Percentiles rank a stretch among this genome's conserved stretches.
phyloP scores from a whole-genome alignment of 1,284 basidiomycete species.

The Cryptococcus sp. region DNA sequence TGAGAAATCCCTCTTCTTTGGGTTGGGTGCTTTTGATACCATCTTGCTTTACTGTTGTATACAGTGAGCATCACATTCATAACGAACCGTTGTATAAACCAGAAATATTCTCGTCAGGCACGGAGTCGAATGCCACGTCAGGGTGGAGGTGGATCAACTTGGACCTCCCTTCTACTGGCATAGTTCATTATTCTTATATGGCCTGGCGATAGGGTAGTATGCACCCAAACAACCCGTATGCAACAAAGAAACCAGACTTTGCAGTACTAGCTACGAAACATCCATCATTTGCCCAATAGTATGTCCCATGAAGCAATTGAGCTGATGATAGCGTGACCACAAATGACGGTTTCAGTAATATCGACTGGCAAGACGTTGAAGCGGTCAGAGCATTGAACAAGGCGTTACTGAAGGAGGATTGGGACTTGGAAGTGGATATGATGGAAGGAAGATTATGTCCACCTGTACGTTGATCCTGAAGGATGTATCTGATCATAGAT shows the following conservation, averaged over 20 bases:
- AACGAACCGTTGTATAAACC: no score
- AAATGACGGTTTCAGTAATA: slow-evolving; percentile 23
- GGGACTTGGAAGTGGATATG: slow-evolving; percentile 59
- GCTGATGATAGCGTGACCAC: neutral
- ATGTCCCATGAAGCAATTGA: slow-evolving; percentile 25
- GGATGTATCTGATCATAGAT: slow-evolving; percentile 24
- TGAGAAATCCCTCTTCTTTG: neutral
- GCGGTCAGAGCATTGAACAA: slow-evolving; percentile 71
- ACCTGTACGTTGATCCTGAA: slow-evolving; percentile 56
- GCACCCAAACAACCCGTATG: slow-evolving; percentile 48
- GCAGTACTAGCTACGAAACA: slow-evolving; percentile 57
- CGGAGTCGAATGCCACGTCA: no score
- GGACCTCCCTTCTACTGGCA: no score
- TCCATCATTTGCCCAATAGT: slow-evolving; percentile 62
- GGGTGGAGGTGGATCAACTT: no score
- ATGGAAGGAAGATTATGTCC: slow-evolving; percentile 75
- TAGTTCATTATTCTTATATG: no score
- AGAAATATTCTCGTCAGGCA: no score
- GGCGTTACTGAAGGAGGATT: slow-evolving; percentile 71
- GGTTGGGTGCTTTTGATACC: neutral
- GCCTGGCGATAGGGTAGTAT: slow-evolving; percentile 19
- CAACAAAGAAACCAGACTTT: slow-evolving; percentile 60
- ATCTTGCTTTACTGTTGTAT: neutral
- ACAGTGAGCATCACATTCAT: no score
- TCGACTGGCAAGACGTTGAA: slow-evolving; percentile 67